Base-by-base conservation (phyloP, 108 stramenopile species). In the Fragilariopsis cylindrus region DNA sequence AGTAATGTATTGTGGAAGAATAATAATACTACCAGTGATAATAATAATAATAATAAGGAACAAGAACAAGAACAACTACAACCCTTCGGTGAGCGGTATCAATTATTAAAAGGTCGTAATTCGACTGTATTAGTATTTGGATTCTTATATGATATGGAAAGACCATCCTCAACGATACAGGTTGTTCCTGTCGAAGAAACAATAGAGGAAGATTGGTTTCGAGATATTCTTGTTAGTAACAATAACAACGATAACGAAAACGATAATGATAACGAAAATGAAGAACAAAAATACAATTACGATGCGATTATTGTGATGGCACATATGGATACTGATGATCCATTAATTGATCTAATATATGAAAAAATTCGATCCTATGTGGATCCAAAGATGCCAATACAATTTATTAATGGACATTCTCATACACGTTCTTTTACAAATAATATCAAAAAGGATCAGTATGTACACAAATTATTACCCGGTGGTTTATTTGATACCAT, bases 341-440 rank as follows among this genome's bases (percentile, higher is more conserved):
- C 81, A 8, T 66, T 89, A 45, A 76, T 91, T 30, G 54, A 69
- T 42, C 75, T 84, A 5, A 76, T 95, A 47, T 65, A 77, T 7
- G 48, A 69, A 0, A 60, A 47, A 43, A 83, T 95, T 58, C 83
- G 91, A 53, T 45, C 68, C 12, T 45, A 80, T 44, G 73, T 75
- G 45, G 92, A 88, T 47, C 69, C 66, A 9, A 44, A 72, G 3
- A 81, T 92, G 80, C 91, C 90, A 13, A 74, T 95, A 57, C 93
- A 91, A 72, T 92, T 95, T 60, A 76, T 95, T 5, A 84, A 90
- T 11, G 93, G 93, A 16, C 93, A 92, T 55, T 83, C 89, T 3
- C 93, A 95, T 66, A 55, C 65, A 45, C 81, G 88, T 70, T 67
- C 72, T 2, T 81, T 65, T 60, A 41, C 54, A 0, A 7, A 3